A percentile compares a stretch with the other conserved stretches of the same genome.
phyloP scores from a whole-genome alignment of 495 filamentous ascomycete genomes.

The Tuber brumale region DNA sequence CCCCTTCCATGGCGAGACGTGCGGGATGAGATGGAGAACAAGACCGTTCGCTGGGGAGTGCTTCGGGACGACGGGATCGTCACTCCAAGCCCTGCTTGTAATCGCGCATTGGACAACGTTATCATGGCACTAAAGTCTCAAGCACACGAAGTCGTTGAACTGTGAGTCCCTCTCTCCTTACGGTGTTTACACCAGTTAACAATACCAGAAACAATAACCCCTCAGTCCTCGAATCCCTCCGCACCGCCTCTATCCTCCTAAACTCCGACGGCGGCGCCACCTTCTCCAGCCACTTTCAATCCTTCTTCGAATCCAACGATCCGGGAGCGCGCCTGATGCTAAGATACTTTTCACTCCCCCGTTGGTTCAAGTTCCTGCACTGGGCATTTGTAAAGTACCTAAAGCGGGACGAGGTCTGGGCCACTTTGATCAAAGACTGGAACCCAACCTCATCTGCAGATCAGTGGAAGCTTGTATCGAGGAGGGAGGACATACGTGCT shows the following conservation, averaged over 20 bases:
- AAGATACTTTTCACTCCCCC: conserved; percentile 64
- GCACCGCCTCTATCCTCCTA: conserved; percentile 75
- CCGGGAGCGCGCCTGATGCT: conserved; percentile 67
- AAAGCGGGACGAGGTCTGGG: conserved; percentile 66
- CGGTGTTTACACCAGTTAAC: no score
- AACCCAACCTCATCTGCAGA: conserved; percentile 62
- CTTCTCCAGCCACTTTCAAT: conserved; percentile 52
- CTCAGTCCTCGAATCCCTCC: conserved; percentile 61
- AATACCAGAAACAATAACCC: conserved; percentile 11
- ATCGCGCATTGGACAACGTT: conserved; percentile 64
- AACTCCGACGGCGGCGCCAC: conserved; percentile 82
- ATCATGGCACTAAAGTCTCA: conserved; percentile 59
- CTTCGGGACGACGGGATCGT: conserved; percentile 83
- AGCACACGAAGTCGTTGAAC: conserved; percentile 72
- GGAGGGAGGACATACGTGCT: conserved; percentile 68
- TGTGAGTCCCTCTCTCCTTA: conserved; percentile 53
- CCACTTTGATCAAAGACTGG: conserved; percentile 66
- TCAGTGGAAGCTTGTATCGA: conserved; percentile 72
- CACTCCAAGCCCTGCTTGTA: conserved; percentile 77
- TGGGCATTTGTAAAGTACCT: conserved; percentile 84
- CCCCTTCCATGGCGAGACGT: conserved; percentile 71
- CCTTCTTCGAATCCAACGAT: conserved; percentile 78
- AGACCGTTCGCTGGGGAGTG: conserved; percentile 66
- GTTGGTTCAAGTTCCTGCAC: conserved; percentile 74
- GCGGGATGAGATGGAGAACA: conserved; percentile 54